Percentiles rank a stretch among this genome's conserved stretches.
These are phyloP conservation scores for Rhizoclosmatium globosum DNA, from an alignment of 192 early-diverging fungal species.

Conservation along the genomic window DNA sequence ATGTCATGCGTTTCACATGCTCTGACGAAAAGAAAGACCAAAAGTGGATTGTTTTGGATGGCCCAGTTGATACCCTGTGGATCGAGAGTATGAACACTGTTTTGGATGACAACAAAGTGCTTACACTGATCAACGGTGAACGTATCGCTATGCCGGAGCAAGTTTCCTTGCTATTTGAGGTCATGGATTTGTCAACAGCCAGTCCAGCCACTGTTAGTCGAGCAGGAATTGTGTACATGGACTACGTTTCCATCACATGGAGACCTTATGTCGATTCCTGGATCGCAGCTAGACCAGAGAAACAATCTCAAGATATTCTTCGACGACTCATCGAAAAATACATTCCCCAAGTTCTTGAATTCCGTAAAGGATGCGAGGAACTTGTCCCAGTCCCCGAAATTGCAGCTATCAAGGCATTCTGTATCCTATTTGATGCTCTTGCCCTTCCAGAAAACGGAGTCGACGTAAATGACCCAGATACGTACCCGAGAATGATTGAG, in stretches of 20 bases:
- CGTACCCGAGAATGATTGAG: slow-evolving; percentile 62
- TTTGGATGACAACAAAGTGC: slow-evolving; percentile 68
- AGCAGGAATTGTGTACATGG: slow-evolving; percentile 67
- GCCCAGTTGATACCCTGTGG: slow-evolving; percentile 70
- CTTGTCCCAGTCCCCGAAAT: slow-evolving; percentile 63
- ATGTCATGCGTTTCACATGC: slow-evolving; percentile 60
- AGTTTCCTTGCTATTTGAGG: slow-evolving; percentile 67
- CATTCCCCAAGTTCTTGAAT: slow-evolving; percentile 55
- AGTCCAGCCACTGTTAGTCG: slow-evolving; percentile 68
- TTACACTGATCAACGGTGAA: slow-evolving; percentile 70
- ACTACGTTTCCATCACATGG: slow-evolving; percentile 63
- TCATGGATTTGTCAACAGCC: slow-evolving; percentile 66
- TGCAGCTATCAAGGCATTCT: slow-evolving; percentile 54
- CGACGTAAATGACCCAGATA: slow-evolving; percentile 52
- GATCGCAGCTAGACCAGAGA: slow-evolving; percentile 50
- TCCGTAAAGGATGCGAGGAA: slow-evolving; percentile 55
- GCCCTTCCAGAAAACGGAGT: slow-evolving; percentile 62
- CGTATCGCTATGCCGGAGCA: slow-evolving; percentile 65
- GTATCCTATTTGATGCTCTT: slow-evolving; percentile 58
- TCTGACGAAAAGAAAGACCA: slow-evolving; percentile 65
- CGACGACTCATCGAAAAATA: slow-evolving; percentile 59
- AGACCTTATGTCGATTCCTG: slow-evolving; percentile 62
- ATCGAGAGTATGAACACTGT: slow-evolving; percentile 73
- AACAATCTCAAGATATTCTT: slow-evolving; percentile 50
- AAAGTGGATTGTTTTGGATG: slow-evolving; percentile 71